Evolutionary conservation across 1,284 basidiomycete species (phyloP).

Genomic region (Taiwanofungus camphoratus): DNA sequence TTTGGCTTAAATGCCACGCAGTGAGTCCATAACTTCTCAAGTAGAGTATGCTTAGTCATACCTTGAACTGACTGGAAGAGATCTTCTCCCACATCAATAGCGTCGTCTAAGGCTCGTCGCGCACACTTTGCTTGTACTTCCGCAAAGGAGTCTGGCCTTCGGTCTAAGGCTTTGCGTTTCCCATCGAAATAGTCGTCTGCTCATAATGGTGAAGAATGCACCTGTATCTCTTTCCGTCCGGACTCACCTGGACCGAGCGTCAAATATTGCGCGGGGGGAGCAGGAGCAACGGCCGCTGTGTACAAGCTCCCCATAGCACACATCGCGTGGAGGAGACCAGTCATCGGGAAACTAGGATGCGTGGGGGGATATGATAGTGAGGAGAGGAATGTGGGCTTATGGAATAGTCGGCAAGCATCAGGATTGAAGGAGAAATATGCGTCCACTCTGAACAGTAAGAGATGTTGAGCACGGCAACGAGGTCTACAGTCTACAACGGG

Average conservation of each 20-base stretch:
- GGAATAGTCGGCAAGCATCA: conserved; percentile 60
- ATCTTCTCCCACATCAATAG: conserved; percentile 46
- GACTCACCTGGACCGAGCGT: too few relatives aligned
- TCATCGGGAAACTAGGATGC: conserved; percentile 64
- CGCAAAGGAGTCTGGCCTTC: conserved; percentile 53
- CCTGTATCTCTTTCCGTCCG: too few relatives aligned
- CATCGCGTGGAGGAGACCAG: conserved; percentile 67
- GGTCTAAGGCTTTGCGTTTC: conserved; percentile 36
- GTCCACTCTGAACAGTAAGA: conserved; percentile 44
- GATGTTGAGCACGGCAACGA: neutral
- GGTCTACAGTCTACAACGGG: neutral
- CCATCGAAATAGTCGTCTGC: conserved; percentile 54
- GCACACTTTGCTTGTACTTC: conserved; percentile 61
- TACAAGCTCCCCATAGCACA: conserved; percentile 70
- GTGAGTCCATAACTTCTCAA: neutral
- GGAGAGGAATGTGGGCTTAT: conserved; percentile 58
- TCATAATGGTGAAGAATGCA: neutral
- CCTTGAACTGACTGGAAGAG: conserved; percentile 62
- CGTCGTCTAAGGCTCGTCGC: conserved; percentile 42
- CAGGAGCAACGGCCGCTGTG: conserved; percentile 51
- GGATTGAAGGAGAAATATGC: conserved; percentile 71
- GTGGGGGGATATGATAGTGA: conserved; percentile 56
- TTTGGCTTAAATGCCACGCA: conserved; percentile 36
- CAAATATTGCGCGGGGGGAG: conserved; percentile 24
- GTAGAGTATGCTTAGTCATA: conserved; percentile 22